Conservation (phyloP, 345 rosid genomes). For the Luvunga scandens region DNA sequence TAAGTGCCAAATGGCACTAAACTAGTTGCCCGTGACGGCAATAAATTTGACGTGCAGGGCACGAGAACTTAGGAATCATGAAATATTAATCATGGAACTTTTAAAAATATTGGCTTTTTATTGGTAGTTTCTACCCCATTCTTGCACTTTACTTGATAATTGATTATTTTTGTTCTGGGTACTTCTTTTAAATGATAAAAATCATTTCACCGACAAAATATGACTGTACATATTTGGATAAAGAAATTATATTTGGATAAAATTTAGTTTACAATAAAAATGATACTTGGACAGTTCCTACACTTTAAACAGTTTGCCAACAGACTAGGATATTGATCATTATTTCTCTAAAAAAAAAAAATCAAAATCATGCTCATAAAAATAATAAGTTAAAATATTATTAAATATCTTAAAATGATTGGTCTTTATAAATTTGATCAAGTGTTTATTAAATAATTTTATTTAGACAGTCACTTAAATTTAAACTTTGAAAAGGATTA, state of each 20-base stretch:
- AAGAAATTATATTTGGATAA: background rate
- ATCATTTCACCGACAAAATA: background rate
- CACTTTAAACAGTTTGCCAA: too few species aligned
- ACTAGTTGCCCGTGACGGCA: background rate
- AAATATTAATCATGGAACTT: background rate
- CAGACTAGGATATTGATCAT: too few species aligned
- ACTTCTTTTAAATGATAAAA: too few species aligned
- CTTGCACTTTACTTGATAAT: background rate
- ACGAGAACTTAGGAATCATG: conserved; percentile 10
- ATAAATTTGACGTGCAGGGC: conserved; percentile 14
- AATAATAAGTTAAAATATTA: background rate
- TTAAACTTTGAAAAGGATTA: too few species aligned
- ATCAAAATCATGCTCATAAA: too few species aligned
- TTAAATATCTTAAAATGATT: too few species aligned
- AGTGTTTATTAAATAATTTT: too few species aligned
- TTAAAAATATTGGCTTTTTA: background rate
- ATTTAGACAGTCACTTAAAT: background rate
- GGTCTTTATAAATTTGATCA: background rate
- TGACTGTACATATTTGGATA: background rate
- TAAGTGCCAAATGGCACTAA: background rate
- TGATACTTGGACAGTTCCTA: too few species aligned
- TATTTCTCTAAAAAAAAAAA: too few species aligned
- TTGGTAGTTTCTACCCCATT: background rate
- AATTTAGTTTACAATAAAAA: too few species aligned
- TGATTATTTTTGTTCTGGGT: background rate